Evolutionary conservation across 352 stramenopile species (phyloP), one percentile per base, ranked within the genome.

Genomic region (Lagenidium giganteum): DNA sequence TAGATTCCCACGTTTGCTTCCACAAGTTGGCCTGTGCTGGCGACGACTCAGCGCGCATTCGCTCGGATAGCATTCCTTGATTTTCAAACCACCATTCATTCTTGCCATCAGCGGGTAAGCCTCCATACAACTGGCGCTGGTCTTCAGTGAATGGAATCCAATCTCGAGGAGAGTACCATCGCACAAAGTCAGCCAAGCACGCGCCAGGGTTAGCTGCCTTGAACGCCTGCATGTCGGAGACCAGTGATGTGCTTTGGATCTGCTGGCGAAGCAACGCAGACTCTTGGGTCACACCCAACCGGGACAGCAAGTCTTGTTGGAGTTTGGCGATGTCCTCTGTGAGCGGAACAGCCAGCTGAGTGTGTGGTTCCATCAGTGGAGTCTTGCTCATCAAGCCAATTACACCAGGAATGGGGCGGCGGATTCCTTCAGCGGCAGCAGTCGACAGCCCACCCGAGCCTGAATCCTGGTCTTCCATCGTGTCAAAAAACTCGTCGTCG

Each of bases 191-290:
- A 5, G 71, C 70, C 4, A 93, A 54, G 24, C 67, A 87, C 16
- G 57, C 61, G 3, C 56, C 59, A 13, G 77, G 72, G 27, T 93
- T 93, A 7, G 81, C 75, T 32, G 81, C 81, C 47, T 93, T 93
- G 42, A 93, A 93, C 1, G 81, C 73, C 63, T 90, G 77, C 81
- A 93, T 93, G 33, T 90, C 81, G 4, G 81, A 90, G 0, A 93
- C 52, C 24, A 93, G 44, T 13, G 70, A 58, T 14, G 66, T 69
- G 42, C 75, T 90, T 46, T 90, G 77, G 21, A 93, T 70, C 33
- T 89, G 73, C 37, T 89, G 81, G 0, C 81, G 69, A 13, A 89
- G 51, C 39, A 79, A 70, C 8, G 78, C 70, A 0, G 73, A 89
- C 25, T 90, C 75, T 7, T 67, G 43, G 20, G 60, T 81, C 9